These are phyloP conservation scores for Talaromyces sp. DNA, from an alignment of 2,329 filamentous ascomycete species.

Conservation along the genomic window DNA sequence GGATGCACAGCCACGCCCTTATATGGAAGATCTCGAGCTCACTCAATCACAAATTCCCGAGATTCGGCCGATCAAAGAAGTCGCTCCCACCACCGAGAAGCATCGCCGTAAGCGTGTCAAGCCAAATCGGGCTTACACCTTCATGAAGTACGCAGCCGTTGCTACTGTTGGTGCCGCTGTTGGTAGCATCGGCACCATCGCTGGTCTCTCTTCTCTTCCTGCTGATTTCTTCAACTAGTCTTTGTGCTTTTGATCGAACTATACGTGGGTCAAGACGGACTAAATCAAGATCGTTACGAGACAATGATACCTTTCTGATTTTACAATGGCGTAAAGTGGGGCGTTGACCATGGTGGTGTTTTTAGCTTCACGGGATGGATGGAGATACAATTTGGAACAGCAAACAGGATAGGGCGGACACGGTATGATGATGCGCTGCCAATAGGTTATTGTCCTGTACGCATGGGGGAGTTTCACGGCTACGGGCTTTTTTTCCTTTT, in stretches of 20 bases:
- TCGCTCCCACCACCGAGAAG: constrained; percentile 21
- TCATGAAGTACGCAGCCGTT: constrained; percentile 39
- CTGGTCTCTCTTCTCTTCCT: constrained; percentile 41
- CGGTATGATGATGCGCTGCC: not conserved
- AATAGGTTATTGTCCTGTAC: not conserved
- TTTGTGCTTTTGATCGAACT: not conserved
- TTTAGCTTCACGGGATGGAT: not conserved
- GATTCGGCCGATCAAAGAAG: constrained; percentile 15
- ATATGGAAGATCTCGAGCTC: constrained; percentile 17
- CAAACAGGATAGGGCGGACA: not conserved
- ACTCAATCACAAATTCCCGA: constrained; percentile 20
- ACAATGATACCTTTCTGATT: constrained; percentile 9
- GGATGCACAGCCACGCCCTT: constrained; percentile 27
- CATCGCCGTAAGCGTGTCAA: constrained; percentile 31
- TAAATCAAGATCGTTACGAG: not conserved
- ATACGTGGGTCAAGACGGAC: not conserved
- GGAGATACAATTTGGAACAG: not conserved
- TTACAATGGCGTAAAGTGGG: constrained; percentile 1
- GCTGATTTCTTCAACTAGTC: constrained; percentile 37
- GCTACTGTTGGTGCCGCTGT: constrained; percentile 40
- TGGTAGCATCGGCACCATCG: constrained; percentile 42
- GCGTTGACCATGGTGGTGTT: not conserved
- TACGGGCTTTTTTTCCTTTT: not conserved
- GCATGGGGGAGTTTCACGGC: constrained; percentile 2
- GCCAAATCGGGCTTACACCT: constrained; percentile 17